Evolutionary conservation across 1,139 yeast genomes (phyloP).

Genomic region (Nadsonia starkeyi-henricii): DNA sequence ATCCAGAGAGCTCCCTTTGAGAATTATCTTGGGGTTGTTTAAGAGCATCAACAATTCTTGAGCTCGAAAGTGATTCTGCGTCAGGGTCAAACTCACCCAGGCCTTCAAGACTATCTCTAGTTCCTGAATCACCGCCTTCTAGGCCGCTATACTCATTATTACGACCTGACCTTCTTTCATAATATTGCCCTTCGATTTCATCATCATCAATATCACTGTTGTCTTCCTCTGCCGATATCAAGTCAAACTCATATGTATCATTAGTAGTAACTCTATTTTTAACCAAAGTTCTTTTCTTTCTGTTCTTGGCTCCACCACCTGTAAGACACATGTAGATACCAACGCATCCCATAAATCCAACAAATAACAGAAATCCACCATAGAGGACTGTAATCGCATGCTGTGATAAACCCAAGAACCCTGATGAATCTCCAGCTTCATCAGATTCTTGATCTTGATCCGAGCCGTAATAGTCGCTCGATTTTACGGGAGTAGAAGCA

Average conservation of each 20-base stretch:
- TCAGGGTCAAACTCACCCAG: neutral
- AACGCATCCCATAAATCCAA: conserved; percentile 19
- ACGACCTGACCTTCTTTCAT: neutral
- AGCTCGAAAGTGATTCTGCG: neutral
- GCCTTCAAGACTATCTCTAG: neutral
- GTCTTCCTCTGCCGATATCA: conserved; percentile 16
- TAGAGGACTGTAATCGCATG: conserved; percentile 23
- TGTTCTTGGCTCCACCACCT: conserved; percentile 11
- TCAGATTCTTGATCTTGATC: neutral
- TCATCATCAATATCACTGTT: conserved; percentile 9
- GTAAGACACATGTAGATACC: conserved; percentile 17
- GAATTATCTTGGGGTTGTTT: neutral
- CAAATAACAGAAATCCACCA: conserved; percentile 21
- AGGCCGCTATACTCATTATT: neutral
- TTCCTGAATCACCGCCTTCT: neutral
- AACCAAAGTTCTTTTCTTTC: conserved; percentile 6
- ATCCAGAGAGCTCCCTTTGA: neutral
- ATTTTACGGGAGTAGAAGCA: conserved; percentile 2
- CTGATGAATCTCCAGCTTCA: conserved; percentile 2
- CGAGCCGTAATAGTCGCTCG: conserved; percentile 8
- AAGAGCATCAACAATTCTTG: neutral
- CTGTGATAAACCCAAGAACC: conserved; percentile 20
- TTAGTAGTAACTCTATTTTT: conserved; percentile 10
- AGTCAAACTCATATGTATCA: conserved; percentile 19
- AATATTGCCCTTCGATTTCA: conserved; percentile 1